Evolutionary conservation across 257 asterid genomes (phyloP).

Genomic region (Fraxinus cuspidata): DNA sequence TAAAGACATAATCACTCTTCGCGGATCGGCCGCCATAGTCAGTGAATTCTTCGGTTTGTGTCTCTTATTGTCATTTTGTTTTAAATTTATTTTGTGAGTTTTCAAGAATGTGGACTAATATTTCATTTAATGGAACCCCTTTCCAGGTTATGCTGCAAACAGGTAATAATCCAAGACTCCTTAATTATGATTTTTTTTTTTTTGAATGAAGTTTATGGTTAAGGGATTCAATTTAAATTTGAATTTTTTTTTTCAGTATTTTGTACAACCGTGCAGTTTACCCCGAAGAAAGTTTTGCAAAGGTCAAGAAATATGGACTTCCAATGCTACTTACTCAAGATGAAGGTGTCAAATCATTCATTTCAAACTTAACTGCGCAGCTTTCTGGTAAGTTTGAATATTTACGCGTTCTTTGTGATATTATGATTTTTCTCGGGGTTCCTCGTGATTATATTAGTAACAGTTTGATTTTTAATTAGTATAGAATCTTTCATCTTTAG

Average conservation of each 20-base stretch:
- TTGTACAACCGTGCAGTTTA: constrained; percentile 87
- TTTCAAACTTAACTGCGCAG: constrained; percentile 79
- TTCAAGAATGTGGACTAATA: constrained; percentile 21
- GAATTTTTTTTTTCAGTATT: constrained; percentile 42
- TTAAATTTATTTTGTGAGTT: not conserved
- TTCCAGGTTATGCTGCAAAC: constrained; percentile 92
- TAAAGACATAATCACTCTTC: constrained; percentile 86
- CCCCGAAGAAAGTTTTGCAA: constrained; percentile 89
- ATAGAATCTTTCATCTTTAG: not conserved
- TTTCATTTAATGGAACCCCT: constrained; percentile 16
- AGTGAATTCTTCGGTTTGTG: constrained; percentile 82
- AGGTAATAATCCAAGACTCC: constrained; percentile 46
- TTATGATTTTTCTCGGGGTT: too few species aligned
- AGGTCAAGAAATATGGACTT: constrained; percentile 91
- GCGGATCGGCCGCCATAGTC: constrained; percentile 90
- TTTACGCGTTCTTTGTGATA: not conserved
- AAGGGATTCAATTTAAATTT: constrained; percentile 6
- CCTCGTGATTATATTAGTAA: not conserved
- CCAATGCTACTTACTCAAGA: constrained; percentile 93
- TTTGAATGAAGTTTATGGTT: not conserved
- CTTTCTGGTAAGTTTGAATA: constrained; percentile 64
- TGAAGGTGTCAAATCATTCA: constrained; percentile 87
- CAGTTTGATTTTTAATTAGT: not conserved
- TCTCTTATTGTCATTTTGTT: not conserved
- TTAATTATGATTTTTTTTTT: not conserved